Evolutionary conservation across 164 flowering plant genomes (phyloP).

Genomic region (Taxillus chinensis): DNA sequence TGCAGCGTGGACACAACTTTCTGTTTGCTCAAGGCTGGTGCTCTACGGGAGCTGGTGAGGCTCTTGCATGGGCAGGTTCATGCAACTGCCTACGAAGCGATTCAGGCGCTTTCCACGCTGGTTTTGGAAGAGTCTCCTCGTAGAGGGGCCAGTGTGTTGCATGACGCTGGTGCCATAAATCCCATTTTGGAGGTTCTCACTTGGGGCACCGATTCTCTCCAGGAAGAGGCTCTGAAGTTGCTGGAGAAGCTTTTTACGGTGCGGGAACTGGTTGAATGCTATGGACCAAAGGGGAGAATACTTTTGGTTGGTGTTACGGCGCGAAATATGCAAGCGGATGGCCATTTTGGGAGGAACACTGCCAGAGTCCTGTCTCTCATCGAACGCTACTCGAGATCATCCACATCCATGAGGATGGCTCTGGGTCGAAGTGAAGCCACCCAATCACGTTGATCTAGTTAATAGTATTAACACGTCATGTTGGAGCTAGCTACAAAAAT

Average conservation of each 20-base stretch:
- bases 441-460: too few relatives aligned
- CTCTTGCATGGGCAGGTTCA: slow-evolving; percentile 32
- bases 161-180: slow-evolving; percentile 39
- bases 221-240: slow-evolving; percentile 42
- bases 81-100: slow-evolving; percentile 50
- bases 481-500: too few relatives aligned
- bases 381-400: slow-evolving; percentile 45
- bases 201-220: slow-evolving; percentile 46
- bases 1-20: slow-evolving; percentile 38
- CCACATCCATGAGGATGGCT: slow-evolving; percentile 15
- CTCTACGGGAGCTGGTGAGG: slow-evolving; percentile 41
- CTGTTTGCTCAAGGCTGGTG: slow-evolving; percentile 52
- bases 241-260: slow-evolving; percentile 46
- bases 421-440: too few relatives aligned
- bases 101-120: slow-evolving; percentile 52
- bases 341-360: slow-evolving; percentile 32
- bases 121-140: slow-evolving; percentile 26
- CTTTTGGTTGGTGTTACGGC: slow-evolving; percentile 32
- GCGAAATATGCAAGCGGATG: slow-evolving; percentile 27
- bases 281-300: slow-evolving; percentile 32
- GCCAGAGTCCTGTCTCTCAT: slow-evolving; percentile 33
- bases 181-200: slow-evolving; percentile 30
- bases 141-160: slow-evolving; percentile 42
- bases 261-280: slow-evolving; percentile 40
- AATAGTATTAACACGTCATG: too few relatives aligned